Percentiles rank a stretch among this genome's conserved stretches.
phyloP scores from a whole-genome alignment of 2,329 filamentous ascomycete genomes.

The Trichoderma harzianum region DNA sequence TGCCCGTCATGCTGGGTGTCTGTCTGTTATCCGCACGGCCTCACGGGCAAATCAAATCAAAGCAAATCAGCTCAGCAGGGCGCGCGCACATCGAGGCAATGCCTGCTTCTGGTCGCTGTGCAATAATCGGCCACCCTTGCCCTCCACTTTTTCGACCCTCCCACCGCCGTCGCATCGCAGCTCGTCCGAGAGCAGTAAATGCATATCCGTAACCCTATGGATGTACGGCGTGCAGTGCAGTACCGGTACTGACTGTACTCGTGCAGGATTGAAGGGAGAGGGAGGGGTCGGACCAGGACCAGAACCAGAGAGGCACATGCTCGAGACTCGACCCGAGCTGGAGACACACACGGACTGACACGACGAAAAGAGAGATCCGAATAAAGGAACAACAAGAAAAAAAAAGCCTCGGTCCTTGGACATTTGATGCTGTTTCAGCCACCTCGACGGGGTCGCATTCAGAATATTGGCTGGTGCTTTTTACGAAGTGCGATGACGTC shows the following conservation, averaged over 20 bases:
- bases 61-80: not conserved
- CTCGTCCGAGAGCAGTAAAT: not conserved
- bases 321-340: not conserved
- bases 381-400: not conserved
- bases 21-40: not conserved
- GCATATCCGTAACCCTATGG: not conserved
- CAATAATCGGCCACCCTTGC: not conserved
- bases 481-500: not conserved
- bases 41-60: not conserved
- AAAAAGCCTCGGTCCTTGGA: constrained; percentile 4
- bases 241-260: not conserved
- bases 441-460: not conserved
- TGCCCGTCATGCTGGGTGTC: too few species aligned
- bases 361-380: not conserved
- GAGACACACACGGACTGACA: not conserved
- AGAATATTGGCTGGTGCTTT: not conserved
- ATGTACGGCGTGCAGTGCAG: not conserved
- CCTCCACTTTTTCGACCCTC: not conserved
- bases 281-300: not conserved
- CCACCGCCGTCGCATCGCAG: constrained; percentile 8
- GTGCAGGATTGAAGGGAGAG: not conserved
- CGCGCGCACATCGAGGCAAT: not conserved
- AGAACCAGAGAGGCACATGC: not conserved
- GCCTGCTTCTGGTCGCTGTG: not conserved
- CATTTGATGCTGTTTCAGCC: constrained; percentile 12